Conservation (phyloP, 164 flowering plant species). For the Vitis labrusca region DNA sequence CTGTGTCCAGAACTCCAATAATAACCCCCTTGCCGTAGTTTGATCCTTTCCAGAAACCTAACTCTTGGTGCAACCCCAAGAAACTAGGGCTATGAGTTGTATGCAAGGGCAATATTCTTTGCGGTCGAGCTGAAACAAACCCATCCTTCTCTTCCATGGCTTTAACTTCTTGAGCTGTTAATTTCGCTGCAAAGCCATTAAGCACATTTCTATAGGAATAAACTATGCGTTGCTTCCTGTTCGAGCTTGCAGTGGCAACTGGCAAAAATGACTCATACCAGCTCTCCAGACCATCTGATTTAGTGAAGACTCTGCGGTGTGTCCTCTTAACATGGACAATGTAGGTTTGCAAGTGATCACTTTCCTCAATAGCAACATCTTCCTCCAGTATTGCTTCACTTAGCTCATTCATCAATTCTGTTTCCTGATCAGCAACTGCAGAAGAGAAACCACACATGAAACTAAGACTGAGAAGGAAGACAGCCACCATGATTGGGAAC, state of each 20-base stretch:
- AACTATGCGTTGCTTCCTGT: constrained; percentile 8
- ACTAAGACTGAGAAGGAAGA: background rate
- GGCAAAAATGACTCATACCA: constrained; percentile 27
- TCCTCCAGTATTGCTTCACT: no score
- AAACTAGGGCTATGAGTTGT: constrained; percentile 42
- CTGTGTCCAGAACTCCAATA: constrained; percentile 39
- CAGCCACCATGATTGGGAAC: no score
- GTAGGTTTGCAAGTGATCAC: constrained; percentile 7
- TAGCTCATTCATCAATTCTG: no score
- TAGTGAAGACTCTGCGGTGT: no score
- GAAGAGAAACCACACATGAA: background rate
- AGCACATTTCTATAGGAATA: constrained; percentile 18
- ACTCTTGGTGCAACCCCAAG: constrained; percentile 30
- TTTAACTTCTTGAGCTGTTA: constrained; percentile 32
- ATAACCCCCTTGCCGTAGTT: constrained; percentile 42
- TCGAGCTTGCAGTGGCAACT: background rate
- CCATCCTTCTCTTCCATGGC: constrained; percentile 27
- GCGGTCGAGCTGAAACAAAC: constrained; percentile 16
- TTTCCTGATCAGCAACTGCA: background rate
- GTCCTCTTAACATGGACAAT: constrained; percentile 8
- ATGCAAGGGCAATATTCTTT: constrained; percentile 16
- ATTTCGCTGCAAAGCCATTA: constrained; percentile 31
- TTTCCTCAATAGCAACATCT: background rate
- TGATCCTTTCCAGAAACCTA: constrained; percentile 27
- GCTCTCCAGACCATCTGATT: constrained; percentile 1